phyloP scores from a whole-genome alignment of 2,329 filamentous ascomycete species.

The Metarhizium robertsii region DNA sequence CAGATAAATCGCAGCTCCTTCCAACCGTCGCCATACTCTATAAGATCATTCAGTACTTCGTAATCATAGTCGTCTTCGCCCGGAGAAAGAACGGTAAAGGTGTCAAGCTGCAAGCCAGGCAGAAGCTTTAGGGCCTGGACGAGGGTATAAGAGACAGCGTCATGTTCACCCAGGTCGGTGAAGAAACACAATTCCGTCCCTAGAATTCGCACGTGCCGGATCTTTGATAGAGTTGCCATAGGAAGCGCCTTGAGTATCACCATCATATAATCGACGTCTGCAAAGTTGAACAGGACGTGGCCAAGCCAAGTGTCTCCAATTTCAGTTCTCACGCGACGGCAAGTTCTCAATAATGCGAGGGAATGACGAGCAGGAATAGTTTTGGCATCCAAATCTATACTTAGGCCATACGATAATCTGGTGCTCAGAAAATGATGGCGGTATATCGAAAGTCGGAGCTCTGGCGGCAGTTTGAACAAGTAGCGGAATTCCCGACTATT shows the following conservation, averaged over 20 bases:
- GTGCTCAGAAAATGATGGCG: not conserved
- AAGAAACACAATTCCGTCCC: not conserved
- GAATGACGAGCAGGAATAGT: not conserved
- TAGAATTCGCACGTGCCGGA: slow-evolving; percentile 2
- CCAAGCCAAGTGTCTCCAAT: slow-evolving; percentile 8
- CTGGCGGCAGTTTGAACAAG: not conserved
- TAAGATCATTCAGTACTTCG: slow-evolving; percentile 1
- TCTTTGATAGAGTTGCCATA: not conserved
- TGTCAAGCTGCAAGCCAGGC: slow-evolving; percentile 6
- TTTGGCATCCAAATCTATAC: not conserved
- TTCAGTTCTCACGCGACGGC: slow-evolving; percentile 4
- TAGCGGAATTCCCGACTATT: not conserved
- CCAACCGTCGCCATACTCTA: slow-evolving; percentile 6
- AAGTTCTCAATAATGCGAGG: slow-evolving; percentile 2
- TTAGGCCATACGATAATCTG: not conserved
- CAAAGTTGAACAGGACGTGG: slow-evolving; percentile 7
- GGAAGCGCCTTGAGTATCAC: slow-evolving; percentile 4
- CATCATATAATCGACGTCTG: slow-evolving; percentile 4
- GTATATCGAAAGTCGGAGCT: not conserved
- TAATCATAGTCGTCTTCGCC: not conserved
- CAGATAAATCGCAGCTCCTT: slow-evolving; percentile 8
- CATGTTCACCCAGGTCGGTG: not conserved
- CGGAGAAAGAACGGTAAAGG: not conserved
- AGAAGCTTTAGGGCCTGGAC: slow-evolving; percentile 3
- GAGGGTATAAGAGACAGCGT: not conserved